phyloP scores from a whole-genome alignment of 345 rosid genomes.

The Iberis pinnata region DNA sequence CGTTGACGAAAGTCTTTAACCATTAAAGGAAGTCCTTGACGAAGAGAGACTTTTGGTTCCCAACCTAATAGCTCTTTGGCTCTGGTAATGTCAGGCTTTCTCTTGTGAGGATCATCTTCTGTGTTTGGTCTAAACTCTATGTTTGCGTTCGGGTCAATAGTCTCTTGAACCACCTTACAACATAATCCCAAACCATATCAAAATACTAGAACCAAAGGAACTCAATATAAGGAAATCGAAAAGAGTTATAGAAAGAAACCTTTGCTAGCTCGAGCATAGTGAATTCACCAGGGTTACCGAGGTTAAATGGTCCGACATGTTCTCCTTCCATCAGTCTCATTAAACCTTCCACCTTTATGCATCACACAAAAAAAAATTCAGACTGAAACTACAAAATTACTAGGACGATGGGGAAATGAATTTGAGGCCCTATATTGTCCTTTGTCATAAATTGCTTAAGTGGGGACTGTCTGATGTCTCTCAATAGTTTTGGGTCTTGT shows the following conservation, averaged over 20 bases:
- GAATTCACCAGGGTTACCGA: slow-evolving; percentile 99
- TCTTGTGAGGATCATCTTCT: slow-evolving; percentile 79
- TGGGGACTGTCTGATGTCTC: slow-evolving; percentile 23
- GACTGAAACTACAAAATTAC: not conserved
- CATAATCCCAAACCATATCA: not conserved
- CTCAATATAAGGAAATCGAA: no score
- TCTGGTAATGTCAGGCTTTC: slow-evolving; percentile 82
- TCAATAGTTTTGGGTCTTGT: slow-evolving; percentile 12
- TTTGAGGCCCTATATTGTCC: slow-evolving; percentile 22
- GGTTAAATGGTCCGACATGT: slow-evolving; percentile 94
- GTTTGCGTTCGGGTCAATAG: slow-evolving; percentile 69
- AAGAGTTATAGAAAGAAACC: slow-evolving; percentile 40
- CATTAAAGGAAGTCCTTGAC: slow-evolving; percentile 76
- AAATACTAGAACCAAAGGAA: no score
- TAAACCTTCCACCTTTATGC: slow-evolving; percentile 75
- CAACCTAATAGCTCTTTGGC: slow-evolving; percentile 67
- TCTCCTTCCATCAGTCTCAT: slow-evolving; percentile 96
- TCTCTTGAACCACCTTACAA: slow-evolving; percentile 63
- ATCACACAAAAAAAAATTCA: slow-evolving; percentile 8
- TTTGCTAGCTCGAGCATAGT: slow-evolving; percentile 98
- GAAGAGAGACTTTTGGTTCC: slow-evolving; percentile 71
- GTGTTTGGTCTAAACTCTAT: slow-evolving; percentile 86
- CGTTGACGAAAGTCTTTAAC: slow-evolving; percentile 69
- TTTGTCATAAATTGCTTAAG: slow-evolving; percentile 15
- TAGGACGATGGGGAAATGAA: slow-evolving; percentile 15